Percentiles rank a stretch among this genome's conserved stretches.
phyloP scores from a whole-genome alignment of 2,329 filamentous ascomycete genomes.

The Colletotrichum sansevieriae region DNA sequence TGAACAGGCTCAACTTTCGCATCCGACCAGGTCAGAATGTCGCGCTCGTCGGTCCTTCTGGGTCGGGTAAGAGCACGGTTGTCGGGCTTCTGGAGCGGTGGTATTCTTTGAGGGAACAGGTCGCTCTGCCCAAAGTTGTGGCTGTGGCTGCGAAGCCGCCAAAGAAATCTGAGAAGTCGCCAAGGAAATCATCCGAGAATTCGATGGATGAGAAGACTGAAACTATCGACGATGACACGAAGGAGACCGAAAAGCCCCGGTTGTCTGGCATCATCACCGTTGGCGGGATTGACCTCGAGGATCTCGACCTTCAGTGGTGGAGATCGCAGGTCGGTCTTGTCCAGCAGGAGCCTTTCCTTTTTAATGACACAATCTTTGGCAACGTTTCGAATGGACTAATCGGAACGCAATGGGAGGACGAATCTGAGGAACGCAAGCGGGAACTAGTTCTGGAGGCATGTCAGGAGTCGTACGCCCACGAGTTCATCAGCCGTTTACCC shows the following conservation, averaged over 20 bases:
- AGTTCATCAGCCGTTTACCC: conserved; percentile 65
- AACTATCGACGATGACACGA: conserved; percentile 17
- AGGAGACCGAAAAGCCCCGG: not conserved
- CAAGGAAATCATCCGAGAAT: conserved; percentile 3
- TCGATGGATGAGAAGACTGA: conserved; percentile 14
- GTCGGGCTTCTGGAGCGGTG: conserved; percentile 57
- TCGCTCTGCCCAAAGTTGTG: conserved; percentile 27
- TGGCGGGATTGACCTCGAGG: conserved; percentile 42
- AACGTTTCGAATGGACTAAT: conserved; percentile 63
- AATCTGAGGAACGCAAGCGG: conserved; percentile 54
- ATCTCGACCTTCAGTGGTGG: conserved; percentile 55
- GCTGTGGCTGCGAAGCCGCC: not conserved
- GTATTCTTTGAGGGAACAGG: conserved; percentile 48
- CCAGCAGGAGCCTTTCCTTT: conserved; percentile 68
- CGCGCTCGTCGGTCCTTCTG: conserved; percentile 59
- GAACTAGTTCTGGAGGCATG: conserved; percentile 62
- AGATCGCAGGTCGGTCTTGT: conserved; percentile 63
- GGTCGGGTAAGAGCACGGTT: conserved; percentile 60
- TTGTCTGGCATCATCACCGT: conserved; percentile 38
- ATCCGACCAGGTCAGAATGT: conserved; percentile 46
- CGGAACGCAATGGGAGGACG: conserved; percentile 52
- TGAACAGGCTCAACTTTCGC: conserved; percentile 49
- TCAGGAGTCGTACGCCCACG: conserved; percentile 64
- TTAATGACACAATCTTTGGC: conserved; percentile 64
- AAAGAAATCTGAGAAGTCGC: not conserved